Evolutionary conservation across 495 filamentous ascomycete species (phyloP), one percentile per base, ranked within the genome.

Genomic region (Haplographium delicatum): DNA sequence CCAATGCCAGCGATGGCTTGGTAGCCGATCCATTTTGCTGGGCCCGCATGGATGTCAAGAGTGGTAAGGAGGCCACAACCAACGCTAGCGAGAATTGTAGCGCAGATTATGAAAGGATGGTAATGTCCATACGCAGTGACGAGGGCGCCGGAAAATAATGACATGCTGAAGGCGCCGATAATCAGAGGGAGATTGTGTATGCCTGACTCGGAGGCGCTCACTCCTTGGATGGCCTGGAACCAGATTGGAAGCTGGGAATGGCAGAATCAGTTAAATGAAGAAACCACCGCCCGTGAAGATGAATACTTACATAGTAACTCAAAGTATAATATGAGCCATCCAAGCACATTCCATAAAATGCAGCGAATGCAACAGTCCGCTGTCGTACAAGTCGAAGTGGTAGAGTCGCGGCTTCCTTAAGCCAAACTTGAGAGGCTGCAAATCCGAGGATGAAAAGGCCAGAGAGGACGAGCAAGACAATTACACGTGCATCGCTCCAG

Each of bases 211-310:
- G 75, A 61, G 4, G 81, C 74, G 15, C 66, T 68, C 9, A 70
- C 72, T 11, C 74, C 73, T 57, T 83, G 72, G 42, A 83, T 80
- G 9, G 79, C 80, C 65, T 91, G 87, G 67, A 90, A 88, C 83
- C 83, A 90, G 37, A 89, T 71, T 0, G 83, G 84, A n/a, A n/a
- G n/a, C n/a, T n/a, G n/a, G n/a, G n/a, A n/a, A n/a, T n/a, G n/a
- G n/a, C n/a, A n/a, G n/a, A n/a, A n/a, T n/a, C n/a, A n/a, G n/a
- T n/a, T n/a, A n/a, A n/a, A n/a, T n/a, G n/a, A n/a, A n/a, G n/a
- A n/a, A n/a, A n/a, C n/a, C n/a, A n/a, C n/a, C n/a, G n/a, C n/a
- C n/a, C n/a, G n/a, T n/a, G n/a, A n/a, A n/a, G n/a, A n/a, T n/a
- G n/a, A n/a, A n/a, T n/a, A n/a, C n/a, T n/a, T n/a, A n/a, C n/a